Percentiles rank a stretch among this genome's conserved stretches.
phyloP scores from a whole-genome alignment of 768 basidiomycete genomes.

The Crassisporium funariophilum region DNA sequence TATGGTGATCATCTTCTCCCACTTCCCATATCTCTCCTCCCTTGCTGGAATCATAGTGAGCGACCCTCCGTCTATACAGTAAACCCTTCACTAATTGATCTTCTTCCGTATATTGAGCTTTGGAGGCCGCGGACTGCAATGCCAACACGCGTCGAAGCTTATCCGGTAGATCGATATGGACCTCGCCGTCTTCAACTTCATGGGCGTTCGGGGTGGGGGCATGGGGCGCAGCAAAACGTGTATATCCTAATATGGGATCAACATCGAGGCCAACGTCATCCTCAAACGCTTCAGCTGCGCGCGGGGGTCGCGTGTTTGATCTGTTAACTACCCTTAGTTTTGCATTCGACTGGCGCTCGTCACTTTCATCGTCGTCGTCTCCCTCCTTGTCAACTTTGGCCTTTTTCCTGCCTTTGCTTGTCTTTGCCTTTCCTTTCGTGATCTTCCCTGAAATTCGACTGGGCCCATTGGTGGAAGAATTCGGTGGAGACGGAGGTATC shows the following conservation, averaged over 20 bases:
- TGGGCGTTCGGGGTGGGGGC: slow-evolving; percentile 21
- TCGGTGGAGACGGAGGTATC: slow-evolving; percentile 73
- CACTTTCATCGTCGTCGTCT: slow-evolving; percentile 31
- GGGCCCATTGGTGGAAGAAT: slow-evolving; percentile 30
- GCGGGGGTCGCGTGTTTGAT: slow-evolving; percentile 18
- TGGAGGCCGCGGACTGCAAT: slow-evolving; percentile 49
- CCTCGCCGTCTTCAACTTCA: slow-evolving; percentile 33
- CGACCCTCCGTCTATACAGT: slow-evolving; percentile 57
- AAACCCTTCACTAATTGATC: slow-evolving; percentile 61
- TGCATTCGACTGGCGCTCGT: slow-evolving; percentile 26
- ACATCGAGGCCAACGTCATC: slow-evolving; percentile 34
- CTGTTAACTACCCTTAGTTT: slow-evolving; percentile 39
- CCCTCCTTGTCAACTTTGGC: slow-evolving; percentile 38
- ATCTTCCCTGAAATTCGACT: slow-evolving; percentile 20
- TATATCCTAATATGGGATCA: slow-evolving; percentile 36
- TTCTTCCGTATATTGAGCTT: slow-evolving; percentile 43
- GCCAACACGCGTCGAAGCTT: slow-evolving; percentile 66
- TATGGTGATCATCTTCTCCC: slow-evolving; percentile 57
- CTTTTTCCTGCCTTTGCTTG: slow-evolving; percentile 53
- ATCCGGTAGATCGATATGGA: slow-evolving; percentile 66
- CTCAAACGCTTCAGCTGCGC: slow-evolving; percentile 22
- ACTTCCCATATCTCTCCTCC: slow-evolving; percentile 79
- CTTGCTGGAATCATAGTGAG: slow-evolving; percentile 60
- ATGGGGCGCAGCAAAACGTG: slow-evolving; percentile 34
- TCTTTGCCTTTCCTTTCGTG: slow-evolving; percentile 37